Evolutionary conservation across 148 eudicot genomes (phyloP).

Genomic region (Hydrangea macrophylla): DNA sequence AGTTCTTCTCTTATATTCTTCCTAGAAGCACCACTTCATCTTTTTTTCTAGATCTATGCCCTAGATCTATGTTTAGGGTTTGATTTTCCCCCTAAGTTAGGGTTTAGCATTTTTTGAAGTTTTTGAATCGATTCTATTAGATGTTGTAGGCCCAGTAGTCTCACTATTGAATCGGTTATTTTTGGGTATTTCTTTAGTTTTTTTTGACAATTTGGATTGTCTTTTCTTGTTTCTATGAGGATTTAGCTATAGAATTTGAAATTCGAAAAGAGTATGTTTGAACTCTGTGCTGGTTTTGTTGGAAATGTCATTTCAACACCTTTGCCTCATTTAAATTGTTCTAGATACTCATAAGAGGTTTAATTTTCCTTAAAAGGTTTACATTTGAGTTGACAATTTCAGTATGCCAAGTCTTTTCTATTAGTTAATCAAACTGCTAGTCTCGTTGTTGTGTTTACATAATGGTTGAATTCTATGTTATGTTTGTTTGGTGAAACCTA

Average conservation of each 20-base stretch:
- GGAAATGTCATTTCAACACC: neutral
- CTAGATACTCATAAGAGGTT: neutral
- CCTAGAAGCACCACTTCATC: too few relatives aligned
- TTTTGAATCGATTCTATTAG: slow-evolving; percentile 16
- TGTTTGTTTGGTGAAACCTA: neutral
- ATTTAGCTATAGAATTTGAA: neutral
- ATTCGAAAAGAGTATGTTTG: neutral
- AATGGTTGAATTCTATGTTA: neutral
- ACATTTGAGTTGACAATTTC: neutral
- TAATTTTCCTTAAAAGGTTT: neutral
- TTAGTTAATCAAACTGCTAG: neutral
- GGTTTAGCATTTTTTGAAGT: slow-evolving; percentile 19
- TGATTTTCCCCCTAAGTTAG: too few relatives aligned
- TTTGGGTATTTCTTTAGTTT: neutral
- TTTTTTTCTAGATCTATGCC: too few relatives aligned
- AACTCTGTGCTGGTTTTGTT: slow-evolving; percentile 1
- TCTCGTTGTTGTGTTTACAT: neutral
- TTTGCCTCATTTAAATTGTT: slow-evolving; percentile 5
- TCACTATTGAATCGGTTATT: slow-evolving; percentile 16
- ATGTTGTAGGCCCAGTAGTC: slow-evolving; percentile 21
- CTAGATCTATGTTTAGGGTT: too few relatives aligned
- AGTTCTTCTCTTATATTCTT: too few relatives aligned
- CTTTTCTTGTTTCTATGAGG: slow-evolving; percentile 4
- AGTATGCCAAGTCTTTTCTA: neutral
- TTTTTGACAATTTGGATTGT: neutral